A percentile compares a stretch with the other conserved stretches of the same genome.
Evolutionary conservation across 805 yeast species (phyloP).

Genomic region (Starmera amethionina): DNA sequence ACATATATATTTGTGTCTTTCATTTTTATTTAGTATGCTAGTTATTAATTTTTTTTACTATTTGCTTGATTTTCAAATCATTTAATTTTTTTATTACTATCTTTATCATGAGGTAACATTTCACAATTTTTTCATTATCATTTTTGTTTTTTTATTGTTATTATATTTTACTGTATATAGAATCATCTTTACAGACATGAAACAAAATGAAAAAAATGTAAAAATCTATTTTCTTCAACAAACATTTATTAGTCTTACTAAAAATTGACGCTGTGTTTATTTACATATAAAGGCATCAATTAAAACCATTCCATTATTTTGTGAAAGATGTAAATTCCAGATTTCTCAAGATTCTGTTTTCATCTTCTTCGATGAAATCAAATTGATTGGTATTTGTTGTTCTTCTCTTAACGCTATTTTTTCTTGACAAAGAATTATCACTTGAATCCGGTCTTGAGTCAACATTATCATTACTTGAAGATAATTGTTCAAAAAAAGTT

Average conservation of each 20-base stretch:
- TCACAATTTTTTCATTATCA: too few species aligned
- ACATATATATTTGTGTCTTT: not conserved
- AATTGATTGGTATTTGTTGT: constrained; percentile 9
- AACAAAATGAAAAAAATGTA: too few species aligned
- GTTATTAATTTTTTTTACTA: not conserved
- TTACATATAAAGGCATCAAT: not conserved
- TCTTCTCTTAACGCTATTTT: constrained; percentile 5
- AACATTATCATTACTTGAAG: not conserved
- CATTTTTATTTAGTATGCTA: not conserved
- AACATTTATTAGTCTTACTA: too few species aligned
- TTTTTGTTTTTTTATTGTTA: too few species aligned
- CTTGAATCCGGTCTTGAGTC: not conserved
- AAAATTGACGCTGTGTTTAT: too few species aligned
- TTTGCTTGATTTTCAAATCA: too few species aligned
- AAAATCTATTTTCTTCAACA: too few species aligned
- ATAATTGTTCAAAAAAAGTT: constrained; percentile 15
- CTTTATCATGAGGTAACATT: too few species aligned
- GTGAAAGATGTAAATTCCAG: constrained; percentile 19
- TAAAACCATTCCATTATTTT: constrained; percentile 5
- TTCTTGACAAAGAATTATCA: constrained; percentile 5
- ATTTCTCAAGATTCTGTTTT: constrained; percentile 16
- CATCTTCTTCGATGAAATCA: constrained; percentile 14
- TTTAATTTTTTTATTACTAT: too few species aligned
- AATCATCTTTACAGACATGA: too few species aligned
- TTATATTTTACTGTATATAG: too few species aligned